Base-by-base conservation (phyloP, 1,284 basidiomycete species). In the Malassezia pachydermatis region DNA sequence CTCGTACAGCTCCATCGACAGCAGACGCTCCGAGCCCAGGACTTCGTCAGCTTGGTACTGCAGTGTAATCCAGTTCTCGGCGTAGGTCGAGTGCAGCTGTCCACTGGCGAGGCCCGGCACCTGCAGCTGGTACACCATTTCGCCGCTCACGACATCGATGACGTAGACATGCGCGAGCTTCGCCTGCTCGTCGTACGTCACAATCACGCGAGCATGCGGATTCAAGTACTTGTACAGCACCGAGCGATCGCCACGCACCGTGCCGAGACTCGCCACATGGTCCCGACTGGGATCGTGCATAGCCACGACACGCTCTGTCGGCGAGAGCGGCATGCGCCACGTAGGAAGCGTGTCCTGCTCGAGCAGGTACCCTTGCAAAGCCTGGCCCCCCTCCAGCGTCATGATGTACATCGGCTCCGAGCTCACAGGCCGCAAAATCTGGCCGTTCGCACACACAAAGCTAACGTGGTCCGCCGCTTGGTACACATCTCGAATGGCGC, bases 201-300 rank as follows among this genome's bases (percentile, higher is more conserved):
- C 75, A 23, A 87, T 75, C 3, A 83, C 79, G 34, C 83, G 76
- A 14, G 88, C 65, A 59, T 87, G 81, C 5, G 85, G 84, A 70
- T 92, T 92, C 56, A 95, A 78, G 69, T 92, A 94, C 75, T 96
- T 96, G 78, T 94, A 92, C 46, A 95, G 72, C 32, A 88, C 89
- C 23, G 80, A 81, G 50, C 90, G 81, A 72, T 94, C 83, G 5
- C 86, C 88, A 2, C 87, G 75, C 3, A 92, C 88, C 4, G 82
- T 84, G 0, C 88, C 87, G 22, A 41, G 51, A 45, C 58, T 60
- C 19, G 62, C 62, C 7, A 62, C 51, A 19, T 41, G 43, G 19
- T 49, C 48, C 9, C 19, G 24, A 3, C 49, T 34, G 13, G 47
- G 43, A 23, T 58, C 48, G 29, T 49, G 28, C 42, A 59, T 51